These are phyloP conservation scores for Spizellomyces punctatus DNA, from an alignment of 192 early-diverging fungal species.

Conservation along the genomic window DNA sequence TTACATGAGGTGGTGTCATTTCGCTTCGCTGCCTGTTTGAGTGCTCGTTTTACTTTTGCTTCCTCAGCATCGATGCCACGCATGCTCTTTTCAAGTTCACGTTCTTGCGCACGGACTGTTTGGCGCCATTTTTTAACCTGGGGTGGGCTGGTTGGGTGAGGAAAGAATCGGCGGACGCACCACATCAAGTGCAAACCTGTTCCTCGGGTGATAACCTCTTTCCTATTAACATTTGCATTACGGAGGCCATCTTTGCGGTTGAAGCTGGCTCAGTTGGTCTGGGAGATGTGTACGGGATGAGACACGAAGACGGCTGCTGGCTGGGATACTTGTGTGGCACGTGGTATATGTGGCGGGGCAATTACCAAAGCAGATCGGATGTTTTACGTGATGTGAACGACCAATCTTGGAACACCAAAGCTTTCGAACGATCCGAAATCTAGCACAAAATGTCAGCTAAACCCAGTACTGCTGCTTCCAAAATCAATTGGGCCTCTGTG, in stretches of 20 bases:
- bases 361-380: no score
- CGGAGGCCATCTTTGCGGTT: slow-evolving; percentile 31
- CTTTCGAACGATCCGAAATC: no score
- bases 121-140: slow-evolving; percentile 92
- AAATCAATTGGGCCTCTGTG: no score
- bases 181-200: slow-evolving; percentile 32
- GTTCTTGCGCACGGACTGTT: slow-evolving; percentile 80
- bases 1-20: slow-evolving; percentile 65
- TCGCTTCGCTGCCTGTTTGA: slow-evolving; percentile 89
- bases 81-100: slow-evolving; percentile 82
- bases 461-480: no score
- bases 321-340: no score
- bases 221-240: slow-evolving; percentile 43
- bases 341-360: no score
- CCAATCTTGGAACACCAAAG: no score
- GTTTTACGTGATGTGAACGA: no score
- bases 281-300: not conserved
- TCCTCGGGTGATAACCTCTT: slow-evolving; percentile 54
- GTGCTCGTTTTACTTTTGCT: slow-evolving; percentile 70
- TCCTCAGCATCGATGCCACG: slow-evolving; percentile 83
- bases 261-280: not conserved
- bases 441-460: no score
- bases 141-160: slow-evolving; percentile 1
- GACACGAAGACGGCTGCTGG: no score
- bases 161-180: not conserved